Conservation (phyloP, 73 alveolate genomes). For the Paramecium sexaurelia region DNA sequence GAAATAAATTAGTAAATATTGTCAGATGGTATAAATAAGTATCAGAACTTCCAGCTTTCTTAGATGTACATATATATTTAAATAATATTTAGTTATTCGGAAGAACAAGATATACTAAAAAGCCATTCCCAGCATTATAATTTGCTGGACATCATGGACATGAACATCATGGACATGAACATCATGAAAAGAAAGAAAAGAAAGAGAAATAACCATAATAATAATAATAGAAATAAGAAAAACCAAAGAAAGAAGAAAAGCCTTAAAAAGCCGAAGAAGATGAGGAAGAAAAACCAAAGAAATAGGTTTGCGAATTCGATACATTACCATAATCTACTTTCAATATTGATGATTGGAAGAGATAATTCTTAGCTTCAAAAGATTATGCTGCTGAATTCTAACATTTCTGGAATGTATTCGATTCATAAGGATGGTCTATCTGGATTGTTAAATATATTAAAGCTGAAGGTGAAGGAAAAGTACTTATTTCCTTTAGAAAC, state of each 20-base stretch:
- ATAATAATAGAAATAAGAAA: neutral
- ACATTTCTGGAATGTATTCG: constrained; percentile 78
- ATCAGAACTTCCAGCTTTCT: constrained; percentile 75
- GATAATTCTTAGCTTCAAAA: constrained; percentile 77
- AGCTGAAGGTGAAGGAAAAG: constrained; percentile 90
- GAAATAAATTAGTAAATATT: constrained; percentile 79
- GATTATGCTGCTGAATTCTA: constrained; percentile 83
- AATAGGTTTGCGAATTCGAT: constrained; percentile 66
- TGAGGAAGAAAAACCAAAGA: constrained; percentile 65
- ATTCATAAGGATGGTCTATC: constrained; percentile 83
- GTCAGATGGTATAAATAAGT: constrained; percentile 78
- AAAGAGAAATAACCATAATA: constrained; percentile 38
- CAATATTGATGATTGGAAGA: constrained; percentile 88
- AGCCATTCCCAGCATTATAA: constrained; percentile 66
- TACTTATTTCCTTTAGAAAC: constrained; percentile 79
- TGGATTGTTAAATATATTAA: constrained; percentile 92
- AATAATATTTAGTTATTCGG: constrained; percentile 67
- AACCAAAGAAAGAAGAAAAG: constrained; percentile 52
- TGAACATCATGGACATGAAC: constrained; percentile 69
- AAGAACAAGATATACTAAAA: constrained; percentile 75
- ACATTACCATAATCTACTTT: constrained; percentile 84
- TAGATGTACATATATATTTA: constrained; percentile 60
- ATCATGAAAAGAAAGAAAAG: neutral
- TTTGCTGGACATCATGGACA: constrained; percentile 65
- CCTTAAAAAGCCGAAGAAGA: constrained; percentile 47